These are phyloP conservation scores for Eimeria falciformis DNA, from an alignment of 169 alveolate species.

Conservation along the genomic window DNA sequence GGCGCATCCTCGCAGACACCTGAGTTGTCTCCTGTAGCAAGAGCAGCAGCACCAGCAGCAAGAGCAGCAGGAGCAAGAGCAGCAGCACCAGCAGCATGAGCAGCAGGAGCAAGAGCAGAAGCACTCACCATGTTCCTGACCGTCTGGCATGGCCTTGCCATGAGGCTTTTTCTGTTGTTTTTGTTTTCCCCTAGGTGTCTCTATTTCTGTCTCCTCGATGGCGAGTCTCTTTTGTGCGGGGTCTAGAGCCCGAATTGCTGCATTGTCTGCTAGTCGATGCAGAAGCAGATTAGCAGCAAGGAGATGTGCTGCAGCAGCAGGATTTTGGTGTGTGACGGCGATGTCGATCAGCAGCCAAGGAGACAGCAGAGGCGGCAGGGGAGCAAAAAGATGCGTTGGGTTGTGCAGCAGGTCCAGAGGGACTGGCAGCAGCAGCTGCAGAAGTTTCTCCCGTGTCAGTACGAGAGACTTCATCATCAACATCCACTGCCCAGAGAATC, in stretches of 20 bases:
- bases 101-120: slow-evolving; percentile 27
- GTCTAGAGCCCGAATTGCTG: slow-evolving; percentile 58
- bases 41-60: not conserved
- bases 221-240: slow-evolving; percentile 66
- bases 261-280: slow-evolving; percentile 54
- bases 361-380: slow-evolving; percentile 68
- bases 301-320: slow-evolving; percentile 65
- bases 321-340: slow-evolving; percentile 14
- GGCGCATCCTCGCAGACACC: too few species aligned
- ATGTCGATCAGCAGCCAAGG: slow-evolving; percentile 36
- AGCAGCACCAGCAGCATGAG: not conserved
- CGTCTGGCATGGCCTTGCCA: slow-evolving; percentile 5
- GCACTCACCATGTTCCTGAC: slow-evolving; percentile 10
- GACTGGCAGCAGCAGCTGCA: slow-evolving; percentile 57
- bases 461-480: slow-evolving; percentile 37
- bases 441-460: slow-evolving; percentile 14
- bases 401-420: slow-evolving; percentile 67
- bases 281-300: slow-evolving; percentile 59
- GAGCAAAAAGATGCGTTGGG: slow-evolving; percentile 57
- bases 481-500: slow-evolving; percentile 72
- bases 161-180: not conserved
- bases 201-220: not conserved
- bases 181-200: not conserved
- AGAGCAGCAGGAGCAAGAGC: not conserved
- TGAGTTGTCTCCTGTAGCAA: not conserved